Evolutionary conservation across 371 early-diverging fungal species (phyloP), one percentile per base, ranked within the genome.

Genomic region (Phascolomyces articulosus): DNA sequence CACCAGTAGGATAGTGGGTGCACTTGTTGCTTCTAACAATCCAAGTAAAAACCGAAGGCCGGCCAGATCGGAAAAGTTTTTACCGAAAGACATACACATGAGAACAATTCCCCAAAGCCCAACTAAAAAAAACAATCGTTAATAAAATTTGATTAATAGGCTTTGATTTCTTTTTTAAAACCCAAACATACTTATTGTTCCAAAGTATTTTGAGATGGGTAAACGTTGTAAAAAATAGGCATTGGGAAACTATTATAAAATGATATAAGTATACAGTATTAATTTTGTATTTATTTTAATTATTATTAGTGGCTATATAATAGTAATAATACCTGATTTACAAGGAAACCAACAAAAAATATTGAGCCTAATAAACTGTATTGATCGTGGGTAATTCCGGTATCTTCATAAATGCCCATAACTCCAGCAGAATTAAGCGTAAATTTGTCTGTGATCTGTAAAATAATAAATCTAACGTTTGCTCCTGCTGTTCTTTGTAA

Each of bases 41-140:
- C 79, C 75, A 10, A 79, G 66, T 4, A 79, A 60, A 24, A 73
- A 73, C 7, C 75, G 70, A 34, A 73, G 26, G 1, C 64, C 74
- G 15, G 74, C 74, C 11, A 75, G 44, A 51, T 75, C 70, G 1
- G 70, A 51, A 60, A 79, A 79, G 40, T 71, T 79, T 26, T 55
- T 55, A 8, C 68, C 68, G 23, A 69, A 56, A 1, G 79, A 63
- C n/a, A 70, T 79, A 57, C 64, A 60, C 16, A 67, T 62, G 3
- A 79, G 38, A 4, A 70, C 63, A 9, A 63, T 34, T 11, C 79
- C 79, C 75, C 75, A 75, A 18, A 69, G 20, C 24, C 71, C 28
- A n/a, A 73, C 71, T 23, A 4, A 73, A 44, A 16, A 44, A 44
- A 34, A 34, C 34, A 34, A 1, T 1, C 11, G 6, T 34, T 65